Evolutionary conservation across 441 rosid species (phyloP).

Genomic region (Eugenia klotzschiana): DNA sequence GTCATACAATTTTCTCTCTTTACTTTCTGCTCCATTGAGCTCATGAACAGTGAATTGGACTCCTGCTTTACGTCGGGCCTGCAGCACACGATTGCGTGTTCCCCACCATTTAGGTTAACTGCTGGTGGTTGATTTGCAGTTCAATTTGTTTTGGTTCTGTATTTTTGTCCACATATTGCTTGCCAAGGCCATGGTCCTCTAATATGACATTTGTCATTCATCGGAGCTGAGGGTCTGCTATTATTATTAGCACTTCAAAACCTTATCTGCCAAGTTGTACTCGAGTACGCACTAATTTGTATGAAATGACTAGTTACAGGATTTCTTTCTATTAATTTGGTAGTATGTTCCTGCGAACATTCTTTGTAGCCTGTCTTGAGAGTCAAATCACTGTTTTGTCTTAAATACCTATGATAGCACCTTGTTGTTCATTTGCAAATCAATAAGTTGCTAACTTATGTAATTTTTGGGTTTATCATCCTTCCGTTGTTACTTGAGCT

Average conservation of each 20-base stretch:
- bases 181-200: neutral
- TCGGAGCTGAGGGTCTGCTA: neutral
- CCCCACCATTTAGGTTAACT: neutral
- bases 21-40: neutral
- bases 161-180: neutral
- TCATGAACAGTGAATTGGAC: neutral
- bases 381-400: neutral
- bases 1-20: neutral
- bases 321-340: neutral
- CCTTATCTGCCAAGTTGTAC: neutral
- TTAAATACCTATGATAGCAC: neutral
- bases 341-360: neutral
- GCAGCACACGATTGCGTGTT: neutral
- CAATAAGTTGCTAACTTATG: neutral
- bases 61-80: neutral
- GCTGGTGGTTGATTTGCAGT: neutral
- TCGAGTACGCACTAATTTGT: neutral
- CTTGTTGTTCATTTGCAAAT: neutral
- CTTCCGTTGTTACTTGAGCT: neutral
- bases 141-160: neutral
- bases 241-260: neutral
- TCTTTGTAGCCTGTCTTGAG: neutral
- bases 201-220: neutral
- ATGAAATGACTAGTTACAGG: neutral
- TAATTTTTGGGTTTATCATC: neutral